Evolutionary conservation across 2,329 filamentous ascomycete genomes (phyloP).

Genomic region (Talaromyces islandicus): DNA sequence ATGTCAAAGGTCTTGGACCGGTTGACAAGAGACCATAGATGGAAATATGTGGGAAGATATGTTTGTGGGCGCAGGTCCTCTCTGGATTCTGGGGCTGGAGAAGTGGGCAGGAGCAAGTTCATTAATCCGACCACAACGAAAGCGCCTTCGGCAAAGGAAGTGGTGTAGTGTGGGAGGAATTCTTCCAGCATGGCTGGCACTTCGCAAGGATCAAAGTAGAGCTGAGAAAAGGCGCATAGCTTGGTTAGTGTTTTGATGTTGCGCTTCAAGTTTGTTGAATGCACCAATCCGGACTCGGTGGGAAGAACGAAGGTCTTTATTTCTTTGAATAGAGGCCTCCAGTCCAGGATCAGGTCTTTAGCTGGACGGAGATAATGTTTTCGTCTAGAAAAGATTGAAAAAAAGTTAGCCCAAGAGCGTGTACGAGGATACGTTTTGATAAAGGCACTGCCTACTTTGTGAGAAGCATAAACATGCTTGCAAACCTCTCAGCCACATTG

Average conservation of each 20-base stretch:
- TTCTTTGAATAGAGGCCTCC: slow-evolving; percentile 88
- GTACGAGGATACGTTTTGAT: neutral
- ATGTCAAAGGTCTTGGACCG: slow-evolving; percentile 82
- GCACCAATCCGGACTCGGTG: slow-evolving; percentile 64
- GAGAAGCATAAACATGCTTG: slow-evolving; percentile 91
- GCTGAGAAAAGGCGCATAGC: slow-evolving; percentile 80
- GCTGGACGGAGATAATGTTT: slow-evolving; percentile 92
- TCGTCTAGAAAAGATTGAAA: slow-evolving; percentile 51
- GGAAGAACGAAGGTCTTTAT: slow-evolving; percentile 86
- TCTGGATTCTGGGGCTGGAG: slow-evolving; percentile 61
- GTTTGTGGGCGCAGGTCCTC: slow-evolving; percentile 77
- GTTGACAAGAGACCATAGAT: slow-evolving; percentile 90
- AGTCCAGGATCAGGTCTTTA: slow-evolving; percentile 86
- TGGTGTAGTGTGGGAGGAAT: slow-evolving; percentile 81
- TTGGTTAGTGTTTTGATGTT: slow-evolving; percentile 73
- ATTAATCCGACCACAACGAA: slow-evolving; percentile 88
- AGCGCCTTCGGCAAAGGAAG: slow-evolving; percentile 83
- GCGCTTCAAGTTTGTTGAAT: slow-evolving; percentile 57
- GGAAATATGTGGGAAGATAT: slow-evolving; percentile 90
- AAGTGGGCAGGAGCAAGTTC: slow-evolving; percentile 82
- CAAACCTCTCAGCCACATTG: slow-evolving; percentile 77
- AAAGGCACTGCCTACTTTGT: slow-evolving; percentile 61
- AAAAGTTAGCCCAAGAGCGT: neutral
- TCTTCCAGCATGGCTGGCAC: slow-evolving; percentile 76
- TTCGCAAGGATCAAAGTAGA: slow-evolving; percentile 87